Evolutionary conservation across 2,329 filamentous ascomycete species (phyloP).

Genomic region (Fusarium setosum): DNA sequence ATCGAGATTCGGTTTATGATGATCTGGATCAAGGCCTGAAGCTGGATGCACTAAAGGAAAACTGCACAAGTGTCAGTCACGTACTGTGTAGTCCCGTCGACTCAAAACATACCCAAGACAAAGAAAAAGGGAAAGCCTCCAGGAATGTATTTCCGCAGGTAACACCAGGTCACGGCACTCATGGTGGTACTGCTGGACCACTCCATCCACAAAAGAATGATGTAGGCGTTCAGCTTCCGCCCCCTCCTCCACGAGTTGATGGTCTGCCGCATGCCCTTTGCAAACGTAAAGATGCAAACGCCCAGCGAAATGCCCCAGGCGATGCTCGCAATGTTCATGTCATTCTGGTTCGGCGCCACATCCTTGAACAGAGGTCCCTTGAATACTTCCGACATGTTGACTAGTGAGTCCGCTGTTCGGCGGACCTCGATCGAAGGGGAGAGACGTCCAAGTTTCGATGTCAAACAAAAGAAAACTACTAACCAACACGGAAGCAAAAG

Average conservation of each 20-base stretch:
- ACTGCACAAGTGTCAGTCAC: constrained; percentile 21
- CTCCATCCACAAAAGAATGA: constrained; percentile 40
- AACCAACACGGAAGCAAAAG: background rate
- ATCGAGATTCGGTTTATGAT: constrained; percentile 67
- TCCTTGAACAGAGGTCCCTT: constrained; percentile 6
- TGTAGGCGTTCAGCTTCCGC: constrained; percentile 33
- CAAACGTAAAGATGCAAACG: constrained; percentile 39
- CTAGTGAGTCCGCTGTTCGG: background rate
- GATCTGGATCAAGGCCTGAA: constrained; percentile 65
- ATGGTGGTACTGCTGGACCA: constrained; percentile 40
- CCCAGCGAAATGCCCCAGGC: constrained; percentile 43
- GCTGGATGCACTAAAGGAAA: constrained; percentile 54
- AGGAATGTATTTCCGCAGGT: constrained; percentile 36
- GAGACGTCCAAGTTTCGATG: no score
- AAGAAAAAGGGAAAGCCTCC: constrained; percentile 42
- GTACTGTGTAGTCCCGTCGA: background rate
- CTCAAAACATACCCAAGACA: constrained; percentile 18
- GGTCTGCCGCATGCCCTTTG: constrained; percentile 38
- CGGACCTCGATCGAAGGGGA: background rate
- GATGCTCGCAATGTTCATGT: constrained; percentile 45
- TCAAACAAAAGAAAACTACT: background rate
- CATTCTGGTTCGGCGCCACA: constrained; percentile 27
- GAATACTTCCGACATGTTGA: constrained; percentile 33
- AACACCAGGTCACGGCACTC: constrained; percentile 43
- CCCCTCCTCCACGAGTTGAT: constrained; percentile 39